These are phyloP conservation scores for Colletotrichum kahawae DNA, from an alignment of 2,329 filamentous ascomycete genomes.

Conservation along the genomic window DNA sequence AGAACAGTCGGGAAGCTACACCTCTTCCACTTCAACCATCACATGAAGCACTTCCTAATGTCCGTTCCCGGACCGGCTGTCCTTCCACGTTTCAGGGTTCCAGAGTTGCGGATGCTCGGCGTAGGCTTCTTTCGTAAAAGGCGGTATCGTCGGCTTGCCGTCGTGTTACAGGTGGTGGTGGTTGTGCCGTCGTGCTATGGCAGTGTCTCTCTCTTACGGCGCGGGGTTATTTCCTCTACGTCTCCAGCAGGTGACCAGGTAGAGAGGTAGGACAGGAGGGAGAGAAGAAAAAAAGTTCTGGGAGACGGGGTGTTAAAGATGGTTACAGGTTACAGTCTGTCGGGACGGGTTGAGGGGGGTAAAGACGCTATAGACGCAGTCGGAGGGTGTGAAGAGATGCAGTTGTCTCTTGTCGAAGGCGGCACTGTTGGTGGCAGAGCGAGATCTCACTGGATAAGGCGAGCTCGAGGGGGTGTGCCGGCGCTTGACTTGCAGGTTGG, in stretches of 20 bases:
- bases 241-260: not conserved
- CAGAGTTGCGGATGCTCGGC: conserved; percentile 14
- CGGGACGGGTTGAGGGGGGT: conserved; percentile 1
- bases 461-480: conserved; percentile 26
- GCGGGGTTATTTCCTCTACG: not conserved
- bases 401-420: conserved; percentile 16
- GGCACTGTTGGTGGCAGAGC: conserved; percentile 12
- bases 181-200: conserved; percentile 7
- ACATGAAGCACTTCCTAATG: conserved; percentile 38
- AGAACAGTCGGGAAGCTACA: conserved; percentile 34
- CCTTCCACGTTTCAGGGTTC: conserved; percentile 24
- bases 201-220: conserved; percentile 6
- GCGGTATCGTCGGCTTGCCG: conserved; percentile 5
- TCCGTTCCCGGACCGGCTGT: conserved; percentile 33
- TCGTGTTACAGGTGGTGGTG: conserved; percentile 8
- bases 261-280: conserved; percentile 7
- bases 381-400: conserved; percentile 26
- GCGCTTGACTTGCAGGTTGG: conserved; percentile 41
- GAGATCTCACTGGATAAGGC: conserved; percentile 19
- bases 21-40: conserved; percentile 38
- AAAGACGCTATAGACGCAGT: conserved; percentile 31
- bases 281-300: conserved; percentile 1
- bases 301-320: conserved; percentile 20
- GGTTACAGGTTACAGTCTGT: conserved; percentile 19
- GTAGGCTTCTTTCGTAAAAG: not conserved